Evolutionary conservation across 352 stramenopile species (phyloP), one percentile per base, ranked within the genome.

Genomic region (Globisporangium perplexum): DNA sequence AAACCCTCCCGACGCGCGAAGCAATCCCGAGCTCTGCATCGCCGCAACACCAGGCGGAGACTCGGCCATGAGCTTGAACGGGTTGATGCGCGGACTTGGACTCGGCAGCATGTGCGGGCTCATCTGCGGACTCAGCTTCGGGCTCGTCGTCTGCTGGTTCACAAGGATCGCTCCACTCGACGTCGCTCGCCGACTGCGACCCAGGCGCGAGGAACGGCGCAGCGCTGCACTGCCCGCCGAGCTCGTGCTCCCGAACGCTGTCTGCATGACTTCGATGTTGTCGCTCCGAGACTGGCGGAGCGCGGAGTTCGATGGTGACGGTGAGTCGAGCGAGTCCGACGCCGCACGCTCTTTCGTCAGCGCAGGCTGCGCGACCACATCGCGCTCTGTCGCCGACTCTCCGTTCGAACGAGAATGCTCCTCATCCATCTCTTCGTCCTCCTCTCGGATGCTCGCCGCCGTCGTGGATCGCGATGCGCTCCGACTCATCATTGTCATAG

Each of bases 221-320:
- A 87, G 47, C 48, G 68, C 69, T 8, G 67, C 63, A 18, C 60
- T 69, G 3, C 71, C 70, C 28, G 56, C 56, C 14, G 66, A 74
- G 53, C 70, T 79, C 3, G 73, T 75, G 57, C 66, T 83, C n/a
- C 71, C 72, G 55, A 85, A 84, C 0, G 68, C 77, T 39, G 69
- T 85, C 46, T 88, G 69, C 67, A 88, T 79, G 0, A 88, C 72
- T 65, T 88, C 74, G 50, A 84, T 62, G 45, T 88, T 88, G 8
- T 70, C 71, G 30, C 72, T 87, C 8, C 70, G 71, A 22, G 76
- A 84, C 7, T 71, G 68, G 2, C 70, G 69, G 33, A 77, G 46
- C 12, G 58, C 35, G 26, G 71, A 74, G n/a, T 50, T 69, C n/a
- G 63, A 71, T n/a, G 31, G 59, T 20, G 39, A 55, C 23, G 43